Base-by-base conservation (phyloP, 2,329 filamentous ascomycete genomes). In the Periconia digitata region DNA sequence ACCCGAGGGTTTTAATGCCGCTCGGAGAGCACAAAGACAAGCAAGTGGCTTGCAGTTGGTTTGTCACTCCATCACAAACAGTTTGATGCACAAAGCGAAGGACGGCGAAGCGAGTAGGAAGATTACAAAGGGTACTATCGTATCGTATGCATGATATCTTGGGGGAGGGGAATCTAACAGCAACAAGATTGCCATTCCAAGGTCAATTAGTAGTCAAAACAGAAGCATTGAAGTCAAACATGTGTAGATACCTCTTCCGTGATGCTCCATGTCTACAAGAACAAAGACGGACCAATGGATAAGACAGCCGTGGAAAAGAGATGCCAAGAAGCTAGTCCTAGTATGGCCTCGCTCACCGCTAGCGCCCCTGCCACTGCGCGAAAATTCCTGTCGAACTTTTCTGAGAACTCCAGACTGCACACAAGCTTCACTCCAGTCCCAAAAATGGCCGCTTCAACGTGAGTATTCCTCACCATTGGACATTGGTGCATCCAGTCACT, bases 401-500 rank as follows among this genome's bases (percentile, higher is more conserved):
- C 18, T 13, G 39, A 23, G 38, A 48, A 40, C 49, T 49, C 48
- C 41, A 43, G 44, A 38, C 47, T 47, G 42, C 23, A 43, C 24
- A 54, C 43, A 47, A 58, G 92, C 83, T 46, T 85, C 51, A 47
- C 57, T 44, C 27, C 45, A 56, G 46, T 45, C 55, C 43, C 55
- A 55, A 58, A 47, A 49, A 67, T 67, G 57, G 63, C 64, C 63
- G 73, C 75, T 74, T 76, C 81, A 75, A 74, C 77, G 79, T 81
- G 82, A 80, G 85, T 86, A 79, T 27, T 74, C 76, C 72, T 70
- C 3, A 3, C 10, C 17, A 8, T 43, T 20, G 16, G 10, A 16
- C 13, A 8, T 34, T 36, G 16, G 12, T 23, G 22, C 20, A 41
- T 6, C 40, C 18, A 18, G 13, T 17, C 17, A 40, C 20, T n/a